phyloP scores from a whole-genome alignment of 257 asterid species.

The Asclepias syriaca region DNA sequence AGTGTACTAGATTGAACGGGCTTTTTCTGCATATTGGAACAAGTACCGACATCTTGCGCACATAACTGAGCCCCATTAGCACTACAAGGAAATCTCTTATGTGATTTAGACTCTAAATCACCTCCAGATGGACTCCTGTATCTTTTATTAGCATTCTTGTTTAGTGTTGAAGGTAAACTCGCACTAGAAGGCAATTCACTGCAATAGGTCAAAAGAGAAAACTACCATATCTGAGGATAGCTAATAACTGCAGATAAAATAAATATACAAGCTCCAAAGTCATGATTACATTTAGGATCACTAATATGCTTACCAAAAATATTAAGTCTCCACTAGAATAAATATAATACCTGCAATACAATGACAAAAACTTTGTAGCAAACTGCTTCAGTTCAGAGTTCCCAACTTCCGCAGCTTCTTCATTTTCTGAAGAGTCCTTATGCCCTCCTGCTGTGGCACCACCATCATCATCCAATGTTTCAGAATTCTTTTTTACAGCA shows the following conservation, averaged over 20 bases:
- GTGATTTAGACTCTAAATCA: slow-evolving; percentile 38
- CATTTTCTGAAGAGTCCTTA: slow-evolving; percentile 25
- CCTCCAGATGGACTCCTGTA: slow-evolving; percentile 29
- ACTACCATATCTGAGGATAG: slow-evolving; percentile 22
- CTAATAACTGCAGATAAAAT: slow-evolving; percentile 1
- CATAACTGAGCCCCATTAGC: slow-evolving; percentile 27
- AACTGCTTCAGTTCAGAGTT: slow-evolving; percentile 52
- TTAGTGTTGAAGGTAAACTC: slow-evolving; percentile 33
- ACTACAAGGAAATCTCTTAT: slow-evolving; percentile 37
- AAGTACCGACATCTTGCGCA: slow-evolving; percentile 25
- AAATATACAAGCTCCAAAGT: not conserved
- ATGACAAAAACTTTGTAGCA: slow-evolving; percentile 58
- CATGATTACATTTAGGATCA: not conserved
- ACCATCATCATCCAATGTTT: slow-evolving; percentile 21
- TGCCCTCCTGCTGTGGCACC: slow-evolving; percentile 19
- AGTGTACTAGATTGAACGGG: slow-evolving; percentile 15
- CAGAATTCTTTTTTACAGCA: slow-evolving; percentile 20
- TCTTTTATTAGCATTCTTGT: slow-evolving; percentile 29
- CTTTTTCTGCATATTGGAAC: slow-evolving; percentile 25
- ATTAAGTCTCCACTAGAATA: not conserved
- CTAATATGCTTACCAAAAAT: not conserved
- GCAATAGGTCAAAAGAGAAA: slow-evolving; percentile 18
- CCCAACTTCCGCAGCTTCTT: slow-evolving; percentile 18
- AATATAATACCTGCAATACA: slow-evolving; percentile 63
- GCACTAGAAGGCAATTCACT: slow-evolving; percentile 44